Evolutionary conservation across 2,329 filamentous ascomycete species (phyloP), one percentile per base, ranked within the genome.

Genomic region (Xylaria sp.): DNA sequence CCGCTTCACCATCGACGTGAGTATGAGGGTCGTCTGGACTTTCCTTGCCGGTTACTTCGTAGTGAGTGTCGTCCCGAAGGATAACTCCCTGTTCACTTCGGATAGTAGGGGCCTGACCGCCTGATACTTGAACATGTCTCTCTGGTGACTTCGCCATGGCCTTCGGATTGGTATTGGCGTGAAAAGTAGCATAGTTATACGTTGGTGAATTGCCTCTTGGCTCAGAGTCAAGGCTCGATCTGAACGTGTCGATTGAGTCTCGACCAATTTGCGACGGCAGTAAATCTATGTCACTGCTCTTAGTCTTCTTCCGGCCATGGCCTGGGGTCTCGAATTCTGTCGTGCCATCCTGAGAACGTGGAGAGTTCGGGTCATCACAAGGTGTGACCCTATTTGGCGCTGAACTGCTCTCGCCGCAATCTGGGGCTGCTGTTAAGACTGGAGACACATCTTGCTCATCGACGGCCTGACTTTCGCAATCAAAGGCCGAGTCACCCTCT

Each of bases 1-100:
- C 44, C 49, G 30, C 50, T 51, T 57, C 58, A 30, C 48, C 52
- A 6, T 55, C 48, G 8, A 34, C 13, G 23, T 53, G 48, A 61
- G 48, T 52, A 10, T 35, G 42, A 30, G 13, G 56, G 10, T 35
- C 57, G 10, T 62, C 61, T 7, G 55, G 56, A 4, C 54, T 51
- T 54, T 49, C 59, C 13, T 58, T 51, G 47, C 62, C 59, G 4
- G 47, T 39, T 60, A 57, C 58, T 23, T 65, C 65, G 19, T 63
- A 65, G n/a, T 62, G 62, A 18, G 61, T 60, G 34, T 69, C 69
- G 39, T 70, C 67, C 57, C 67, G 65, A 54, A 72, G 55, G 51
- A 72, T 72, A 3, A 72, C 63, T 3, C 69, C 71, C 59, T 72
- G 68, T 50, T 73, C 71, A 47, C 70, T 73, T 55, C 65, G 66